phyloP scores from a whole-genome alignment of 2,329 filamentous ascomycete genomes.

The Tolypocladium tropicale region DNA sequence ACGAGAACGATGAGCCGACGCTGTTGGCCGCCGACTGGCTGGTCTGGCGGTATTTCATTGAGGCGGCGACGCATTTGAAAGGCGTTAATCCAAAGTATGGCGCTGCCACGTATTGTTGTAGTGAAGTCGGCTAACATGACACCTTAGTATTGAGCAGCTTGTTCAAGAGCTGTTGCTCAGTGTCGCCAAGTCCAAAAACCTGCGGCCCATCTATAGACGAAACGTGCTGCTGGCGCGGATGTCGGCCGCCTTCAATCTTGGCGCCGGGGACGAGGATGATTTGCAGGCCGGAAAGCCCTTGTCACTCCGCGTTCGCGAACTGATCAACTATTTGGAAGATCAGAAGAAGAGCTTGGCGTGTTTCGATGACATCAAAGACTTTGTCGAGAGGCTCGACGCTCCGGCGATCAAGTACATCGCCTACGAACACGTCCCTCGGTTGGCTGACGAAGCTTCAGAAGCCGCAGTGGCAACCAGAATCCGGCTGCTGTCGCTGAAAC shows the following conservation, averaged over 20 bases:
- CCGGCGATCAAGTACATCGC: constrained; percentile 30
- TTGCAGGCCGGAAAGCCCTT: constrained; percentile 13
- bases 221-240: constrained; percentile 28
- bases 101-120: no score
- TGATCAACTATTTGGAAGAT: constrained; percentile 25
- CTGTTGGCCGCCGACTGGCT: constrained; percentile 35
- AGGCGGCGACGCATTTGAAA: constrained; percentile 24
- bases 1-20: constrained; percentile 25
- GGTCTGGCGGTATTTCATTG: constrained; percentile 28
- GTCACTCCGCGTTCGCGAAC: constrained; percentile 21
- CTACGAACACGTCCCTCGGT: constrained; percentile 20
- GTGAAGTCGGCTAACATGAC: constrained; percentile 3
- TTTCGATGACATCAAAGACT: constrained; percentile 37
- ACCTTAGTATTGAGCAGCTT: constrained; percentile 13
- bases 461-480: constrained; percentile 14
- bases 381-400: constrained; percentile 29
- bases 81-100: constrained; percentile 23
- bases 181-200: constrained; percentile 15
- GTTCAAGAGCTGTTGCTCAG: constrained; percentile 20
- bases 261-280: constrained; percentile 17
- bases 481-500: constrained; percentile 26
- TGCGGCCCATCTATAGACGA: constrained; percentile 28
- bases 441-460: constrained; percentile 18
- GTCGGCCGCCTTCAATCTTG: constrained; percentile 24
- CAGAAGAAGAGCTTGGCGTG: constrained; percentile 26